Conservation (phyloP, 2,329 filamentous ascomycete genomes). For the Colletotrichum agaves region DNA sequence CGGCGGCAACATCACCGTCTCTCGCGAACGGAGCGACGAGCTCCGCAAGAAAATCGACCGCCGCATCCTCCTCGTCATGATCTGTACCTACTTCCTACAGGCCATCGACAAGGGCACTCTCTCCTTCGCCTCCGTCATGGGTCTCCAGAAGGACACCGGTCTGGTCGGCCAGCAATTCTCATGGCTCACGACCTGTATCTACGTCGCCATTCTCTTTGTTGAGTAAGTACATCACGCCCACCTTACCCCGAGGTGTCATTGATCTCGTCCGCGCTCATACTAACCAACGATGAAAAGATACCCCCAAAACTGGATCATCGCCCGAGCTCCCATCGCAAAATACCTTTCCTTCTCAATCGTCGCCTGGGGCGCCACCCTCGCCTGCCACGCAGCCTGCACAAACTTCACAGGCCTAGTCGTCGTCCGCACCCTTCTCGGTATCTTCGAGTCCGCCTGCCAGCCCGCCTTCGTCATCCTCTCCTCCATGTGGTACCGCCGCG, state of each 20-base stretch:
- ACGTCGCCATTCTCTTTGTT: constrained; percentile 75
- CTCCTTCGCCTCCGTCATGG: constrained; percentile 73
- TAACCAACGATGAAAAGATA: constrained; percentile 50
- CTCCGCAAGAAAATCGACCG: constrained; percentile 74
- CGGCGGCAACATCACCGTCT: constrained; percentile 66
- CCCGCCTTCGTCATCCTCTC: constrained; percentile 75
- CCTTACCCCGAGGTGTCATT: no score
- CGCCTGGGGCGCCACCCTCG: constrained; percentile 70
- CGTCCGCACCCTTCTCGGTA: constrained; percentile 73
- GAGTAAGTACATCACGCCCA: constrained; percentile 50
- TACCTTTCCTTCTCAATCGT: constrained; percentile 70
- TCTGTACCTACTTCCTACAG: constrained; percentile 78
- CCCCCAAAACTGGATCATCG: constrained; percentile 70
- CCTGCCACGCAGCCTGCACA: constrained; percentile 68
- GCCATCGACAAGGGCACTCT: constrained; percentile 75
- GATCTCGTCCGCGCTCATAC: no score
- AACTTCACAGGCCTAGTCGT: constrained; percentile 69
- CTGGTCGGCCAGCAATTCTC: constrained; percentile 61
- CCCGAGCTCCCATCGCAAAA: constrained; percentile 74
- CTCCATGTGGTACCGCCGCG: constrained; percentile 76
- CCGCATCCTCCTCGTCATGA: constrained; percentile 76
- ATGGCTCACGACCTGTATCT: constrained; percentile 80
- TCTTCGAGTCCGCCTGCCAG: constrained; percentile 77
- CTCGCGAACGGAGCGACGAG: constrained; percentile 67
- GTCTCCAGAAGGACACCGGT: constrained; percentile 60